Conservation (phyloP, 371 early-diverging fungal genomes). For the Apophysomyces trapeziformis region DNA sequence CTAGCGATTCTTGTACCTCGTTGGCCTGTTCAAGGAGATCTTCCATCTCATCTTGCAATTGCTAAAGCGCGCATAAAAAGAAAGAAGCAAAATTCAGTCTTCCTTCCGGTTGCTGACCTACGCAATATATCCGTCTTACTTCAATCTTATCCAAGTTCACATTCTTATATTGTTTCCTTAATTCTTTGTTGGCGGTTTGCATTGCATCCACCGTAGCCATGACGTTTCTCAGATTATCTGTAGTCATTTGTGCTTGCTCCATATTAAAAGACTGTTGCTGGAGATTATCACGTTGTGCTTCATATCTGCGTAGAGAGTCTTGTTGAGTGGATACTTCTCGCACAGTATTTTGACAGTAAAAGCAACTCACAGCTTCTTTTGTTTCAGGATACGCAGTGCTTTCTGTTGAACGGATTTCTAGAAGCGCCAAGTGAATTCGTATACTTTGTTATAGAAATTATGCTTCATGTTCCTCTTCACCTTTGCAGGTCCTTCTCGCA, state of each 20-base stretch:
- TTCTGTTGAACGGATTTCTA: constrained; percentile 89
- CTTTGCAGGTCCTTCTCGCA: constrained; percentile 94
- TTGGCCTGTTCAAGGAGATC: constrained; percentile 94
- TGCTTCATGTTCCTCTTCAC: constrained; percentile 34
- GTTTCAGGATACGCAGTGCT: constrained; percentile 89
- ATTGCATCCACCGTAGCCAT: constrained; percentile 94
- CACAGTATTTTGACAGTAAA: not conserved
- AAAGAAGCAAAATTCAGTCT: no score
- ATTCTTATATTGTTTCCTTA: constrained; percentile 94
- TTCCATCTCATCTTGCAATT: constrained; percentile 96
- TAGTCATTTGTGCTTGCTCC: constrained; percentile 95
- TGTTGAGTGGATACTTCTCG: not conserved
- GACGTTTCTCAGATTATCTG: constrained; percentile 94
- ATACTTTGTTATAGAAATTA: not conserved
- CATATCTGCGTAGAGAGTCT: constrained; percentile 62
- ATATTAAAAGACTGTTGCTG: constrained; percentile 96
- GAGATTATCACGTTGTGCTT: constrained; percentile 89
- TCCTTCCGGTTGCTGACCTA: no score
- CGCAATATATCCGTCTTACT: constrained; percentile 44
- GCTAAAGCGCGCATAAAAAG: constrained; percentile 43
- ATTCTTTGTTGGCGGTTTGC: constrained; percentile 89
- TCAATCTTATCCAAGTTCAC: constrained; percentile 93
- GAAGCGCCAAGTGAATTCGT: not conserved
- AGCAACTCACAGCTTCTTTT: constrained; percentile 79
- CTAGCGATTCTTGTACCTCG: constrained; percentile 94